Percentiles rank a stretch among this genome's conserved stretches.
phyloP scores from a whole-genome alignment of 2,329 filamentous ascomycete species.

The Aschersonia sp. region DNA sequence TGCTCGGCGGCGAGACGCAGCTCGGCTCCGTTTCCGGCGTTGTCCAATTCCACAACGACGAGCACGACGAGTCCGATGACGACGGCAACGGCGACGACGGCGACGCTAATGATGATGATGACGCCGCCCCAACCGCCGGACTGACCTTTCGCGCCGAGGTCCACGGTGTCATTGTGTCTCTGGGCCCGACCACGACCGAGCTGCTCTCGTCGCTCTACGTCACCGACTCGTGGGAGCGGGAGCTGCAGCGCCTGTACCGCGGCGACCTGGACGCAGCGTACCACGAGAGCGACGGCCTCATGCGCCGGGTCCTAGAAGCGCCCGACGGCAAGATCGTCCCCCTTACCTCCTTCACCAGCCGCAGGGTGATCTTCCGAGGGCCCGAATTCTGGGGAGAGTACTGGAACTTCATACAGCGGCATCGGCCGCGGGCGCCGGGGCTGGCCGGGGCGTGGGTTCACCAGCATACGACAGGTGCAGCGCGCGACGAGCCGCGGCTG shows the following conservation, averaged over 20 bases:
- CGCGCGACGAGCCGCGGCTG: conserved; percentile 4
- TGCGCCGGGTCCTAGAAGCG: conserved; percentile 3
- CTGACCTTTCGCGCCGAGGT: conserved; percentile 2
- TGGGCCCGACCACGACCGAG: conserved; percentile 3
- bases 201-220: conserved; percentile 4
- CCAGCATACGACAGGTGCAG: not conserved
- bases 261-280: conserved; percentile 4
- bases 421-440: not conserved
- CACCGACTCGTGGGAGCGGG: conserved; percentile 5
- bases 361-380: conserved; percentile 3
- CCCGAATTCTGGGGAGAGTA: conserved; percentile 2
- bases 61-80: not conserved
- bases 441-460: conserved; percentile 3
- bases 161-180: conserved; percentile 3
- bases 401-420: conserved; percentile 3
- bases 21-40: conserved; percentile 4
- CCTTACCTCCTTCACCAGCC: conserved; percentile 1
- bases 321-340: conserved; percentile 1
- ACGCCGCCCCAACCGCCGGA: conserved; percentile 2
- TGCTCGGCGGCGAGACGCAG: conserved; percentile 3
- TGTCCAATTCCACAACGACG: conserved; percentile 3
- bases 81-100: not conserved
- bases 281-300: conserved; percentile 4
- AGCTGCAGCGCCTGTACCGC: conserved; percentile 5
- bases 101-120: not conserved